These are phyloP conservation scores for Epichloe elymi DNA, from an alignment of 2,329 filamentous ascomycete species.

Conservation along the genomic window DNA sequence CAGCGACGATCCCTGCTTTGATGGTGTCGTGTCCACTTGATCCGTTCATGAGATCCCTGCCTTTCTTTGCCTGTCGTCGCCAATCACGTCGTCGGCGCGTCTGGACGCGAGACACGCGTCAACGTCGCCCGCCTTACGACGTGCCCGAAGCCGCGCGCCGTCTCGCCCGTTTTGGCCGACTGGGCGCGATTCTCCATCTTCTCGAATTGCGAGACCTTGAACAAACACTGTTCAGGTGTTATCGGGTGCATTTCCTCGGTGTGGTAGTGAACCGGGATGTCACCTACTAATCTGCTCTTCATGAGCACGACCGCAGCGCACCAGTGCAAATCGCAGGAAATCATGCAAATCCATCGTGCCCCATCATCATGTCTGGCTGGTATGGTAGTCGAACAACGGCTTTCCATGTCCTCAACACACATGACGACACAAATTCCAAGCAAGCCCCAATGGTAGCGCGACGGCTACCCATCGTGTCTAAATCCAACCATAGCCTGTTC, in stretches of 20 bases:
- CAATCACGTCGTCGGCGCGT: neutral
- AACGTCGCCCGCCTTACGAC: neutral
- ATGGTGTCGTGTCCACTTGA: too few species aligned
- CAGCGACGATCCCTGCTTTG: neutral
- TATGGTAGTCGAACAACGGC: too few species aligned
- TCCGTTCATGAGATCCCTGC: too few species aligned
- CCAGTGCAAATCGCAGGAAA: neutral
- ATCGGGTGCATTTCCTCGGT: too few species aligned
- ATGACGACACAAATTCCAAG: neutral
- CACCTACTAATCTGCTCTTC: neutral
- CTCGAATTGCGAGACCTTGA: too few species aligned
- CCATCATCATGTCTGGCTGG: neutral
- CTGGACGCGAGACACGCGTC: slow-evolving; percentile 1
- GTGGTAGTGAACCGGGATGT: too few species aligned
- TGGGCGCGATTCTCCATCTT: neutral
- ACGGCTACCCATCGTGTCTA: neutral
- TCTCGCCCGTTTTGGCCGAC: neutral
- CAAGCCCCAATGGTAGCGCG: neutral
- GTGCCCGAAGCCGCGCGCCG: neutral
- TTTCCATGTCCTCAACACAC: too few species aligned
- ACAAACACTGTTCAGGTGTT: too few species aligned
- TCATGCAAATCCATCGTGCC: neutral
- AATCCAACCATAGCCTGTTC: neutral
- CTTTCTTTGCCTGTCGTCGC: neutral
- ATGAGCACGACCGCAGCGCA: neutral